A percentile compares a stretch with the other conserved stretches of the same genome.
Evolutionary conservation across 2,329 filamentous ascomycete species (phyloP).

Genomic region (Colletotrichum tabaci): DNA sequence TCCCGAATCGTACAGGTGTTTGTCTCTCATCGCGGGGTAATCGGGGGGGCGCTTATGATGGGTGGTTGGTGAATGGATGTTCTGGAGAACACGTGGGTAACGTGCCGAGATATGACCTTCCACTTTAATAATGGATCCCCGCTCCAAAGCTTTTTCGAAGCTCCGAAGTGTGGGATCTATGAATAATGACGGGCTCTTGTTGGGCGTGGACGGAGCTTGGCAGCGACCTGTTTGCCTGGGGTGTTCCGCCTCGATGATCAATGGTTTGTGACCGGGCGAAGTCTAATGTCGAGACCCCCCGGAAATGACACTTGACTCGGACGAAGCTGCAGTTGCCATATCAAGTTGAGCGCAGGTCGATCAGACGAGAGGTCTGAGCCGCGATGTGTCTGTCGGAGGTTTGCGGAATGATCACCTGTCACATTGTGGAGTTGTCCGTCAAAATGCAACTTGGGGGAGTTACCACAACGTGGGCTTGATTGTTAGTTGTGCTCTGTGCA

Average conservation of each 20-base stretch:
- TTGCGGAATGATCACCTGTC: not conserved
- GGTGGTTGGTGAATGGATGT: too few species aligned
- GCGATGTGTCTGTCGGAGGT: not conserved
- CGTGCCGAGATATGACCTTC: slow-evolving; percentile 24
- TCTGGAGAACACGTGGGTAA: slow-evolving; percentile 24
- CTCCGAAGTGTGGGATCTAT: not conserved
- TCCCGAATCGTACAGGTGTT: not conserved
- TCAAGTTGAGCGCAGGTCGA: too few species aligned
- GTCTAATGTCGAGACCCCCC: not conserved
- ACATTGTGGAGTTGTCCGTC: too few species aligned
- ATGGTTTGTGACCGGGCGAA: not conserved
- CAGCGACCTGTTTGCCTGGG: not conserved
- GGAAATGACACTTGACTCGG: not conserved
- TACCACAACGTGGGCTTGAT: too few species aligned
- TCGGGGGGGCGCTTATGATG: too few species aligned
- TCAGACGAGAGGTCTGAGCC: not conserved
- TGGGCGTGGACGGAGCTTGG: slow-evolving; percentile 26
- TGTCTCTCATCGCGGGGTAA: slow-evolving; percentile 36
- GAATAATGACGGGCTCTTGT: slow-evolving; percentile 13
- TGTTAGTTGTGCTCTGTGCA: too few species aligned
- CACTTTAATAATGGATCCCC: slow-evolving; percentile 15
- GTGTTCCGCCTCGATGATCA: not conserved
- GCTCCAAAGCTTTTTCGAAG: not conserved
- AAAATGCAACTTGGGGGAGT: too few species aligned
- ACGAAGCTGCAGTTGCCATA: not conserved